phyloP scores from a whole-genome alignment of 129 eudicot genomes.

The Flaveria trinervia region DNA sequence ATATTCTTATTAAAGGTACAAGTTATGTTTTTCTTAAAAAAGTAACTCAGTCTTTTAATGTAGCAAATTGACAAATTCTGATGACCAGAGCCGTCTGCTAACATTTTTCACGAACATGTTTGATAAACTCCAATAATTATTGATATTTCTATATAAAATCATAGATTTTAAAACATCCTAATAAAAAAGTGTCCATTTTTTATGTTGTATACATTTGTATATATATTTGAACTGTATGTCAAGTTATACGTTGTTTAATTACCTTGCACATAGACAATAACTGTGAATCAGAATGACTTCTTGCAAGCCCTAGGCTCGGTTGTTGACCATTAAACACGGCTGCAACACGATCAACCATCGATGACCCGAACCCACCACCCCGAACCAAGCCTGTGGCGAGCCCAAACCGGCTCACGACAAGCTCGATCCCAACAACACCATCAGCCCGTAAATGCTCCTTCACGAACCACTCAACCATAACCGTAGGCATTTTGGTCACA shows the following conservation, averaged over 20 bases:
- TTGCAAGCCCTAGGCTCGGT: conserved; percentile 68
- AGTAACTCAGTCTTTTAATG: too few species aligned
- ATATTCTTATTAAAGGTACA: too few species aligned
- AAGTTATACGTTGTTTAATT: conserved; percentile 32
- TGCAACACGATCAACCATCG: conserved; percentile 40
- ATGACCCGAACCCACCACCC: conserved; percentile 30
- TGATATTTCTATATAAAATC: too few species aligned
- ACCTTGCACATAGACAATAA: conserved; percentile 76
- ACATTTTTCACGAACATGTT: too few species aligned
- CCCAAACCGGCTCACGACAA: conserved; percentile 70
- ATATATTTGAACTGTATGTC: background rate
- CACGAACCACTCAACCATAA: conserved; percentile 84
- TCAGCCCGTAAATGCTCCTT: conserved; percentile 85
- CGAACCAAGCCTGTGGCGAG: conserved; percentile 66
- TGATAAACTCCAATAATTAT: too few species aligned
- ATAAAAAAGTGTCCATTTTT: too few species aligned
- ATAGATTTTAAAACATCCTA: too few species aligned
- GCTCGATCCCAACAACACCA: conserved; percentile 74
- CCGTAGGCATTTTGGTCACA: conserved; percentile 72
- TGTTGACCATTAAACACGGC: conserved; percentile 42
- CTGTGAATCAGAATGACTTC: conserved; percentile 33
- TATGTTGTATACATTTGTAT: too few species aligned
- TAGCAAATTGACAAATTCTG: too few species aligned
- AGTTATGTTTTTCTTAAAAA: too few species aligned
- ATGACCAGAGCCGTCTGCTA: too few species aligned